Percentiles rank a stretch among this genome's conserved stretches.
phyloP scores from a whole-genome alignment of 805 yeast genomes.

The Henningerozyma blattae region DNA sequence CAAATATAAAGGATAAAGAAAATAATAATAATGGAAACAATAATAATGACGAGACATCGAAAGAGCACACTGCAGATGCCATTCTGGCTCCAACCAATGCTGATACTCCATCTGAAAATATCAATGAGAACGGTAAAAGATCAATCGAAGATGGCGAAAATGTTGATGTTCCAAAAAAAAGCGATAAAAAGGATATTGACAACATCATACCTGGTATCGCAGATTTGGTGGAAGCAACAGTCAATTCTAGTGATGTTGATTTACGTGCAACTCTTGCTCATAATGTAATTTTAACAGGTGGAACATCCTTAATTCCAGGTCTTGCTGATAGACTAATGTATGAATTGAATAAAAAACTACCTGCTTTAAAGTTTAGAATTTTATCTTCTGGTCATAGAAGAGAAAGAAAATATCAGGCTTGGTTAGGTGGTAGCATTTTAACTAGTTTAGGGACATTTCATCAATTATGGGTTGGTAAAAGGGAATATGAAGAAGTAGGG shows the following conservation, averaged over 20 bases:
- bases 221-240: conserved; percentile 44
- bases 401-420: conserved; percentile 71
- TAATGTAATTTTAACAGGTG: conserved; percentile 80
- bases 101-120: conserved; percentile 5
- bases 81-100: conserved; percentile 8
- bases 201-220: conserved; percentile 36
- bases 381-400: conserved; percentile 67
- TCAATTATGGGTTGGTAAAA: conserved; percentile 84
- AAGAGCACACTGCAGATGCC: conserved; percentile 8
- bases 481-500: conserved; percentile 83
- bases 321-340: conserved; percentile 62
- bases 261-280: conserved; percentile 77
- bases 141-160: conserved; percentile 14
- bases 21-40: conserved; percentile 20
- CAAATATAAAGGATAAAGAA: conserved; percentile 18
- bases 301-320: conserved; percentile 71
- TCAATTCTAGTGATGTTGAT: conserved; percentile 60
- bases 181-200: conserved; percentile 3
- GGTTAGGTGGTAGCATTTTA: conserved; percentile 88
- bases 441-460: conserved; percentile 89
- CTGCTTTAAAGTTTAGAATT: conserved; percentile 76
- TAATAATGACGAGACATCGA: conserved; percentile 19
- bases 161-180: conserved; percentile 1
- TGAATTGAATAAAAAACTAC: conserved; percentile 59
- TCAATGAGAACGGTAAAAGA: conserved; percentile 21